Percentiles rank a stretch among this genome's conserved stretches.
Conservation (phyloP, 2,329 filamentous ascomycete species). For the Neopestalotiopsis sp. region DNA sequence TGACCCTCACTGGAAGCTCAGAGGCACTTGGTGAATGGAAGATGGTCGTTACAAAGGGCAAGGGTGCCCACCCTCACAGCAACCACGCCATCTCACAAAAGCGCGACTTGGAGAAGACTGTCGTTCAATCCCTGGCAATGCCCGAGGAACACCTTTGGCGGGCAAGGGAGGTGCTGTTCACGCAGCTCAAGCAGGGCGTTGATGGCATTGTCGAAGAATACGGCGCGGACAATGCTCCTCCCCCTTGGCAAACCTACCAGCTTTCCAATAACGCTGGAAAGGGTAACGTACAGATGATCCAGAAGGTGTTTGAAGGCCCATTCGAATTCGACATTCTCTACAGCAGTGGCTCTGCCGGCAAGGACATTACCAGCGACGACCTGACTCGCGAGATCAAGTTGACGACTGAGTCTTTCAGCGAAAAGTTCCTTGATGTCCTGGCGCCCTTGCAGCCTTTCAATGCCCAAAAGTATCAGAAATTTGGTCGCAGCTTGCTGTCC, state of each 20-base stretch:
- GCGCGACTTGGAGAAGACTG: slow-evolving; percentile 76
- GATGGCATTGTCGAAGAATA: slow-evolving; percentile 54
- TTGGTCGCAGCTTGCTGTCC: slow-evolving; percentile 90
- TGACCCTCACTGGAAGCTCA: slow-evolving; percentile 74
- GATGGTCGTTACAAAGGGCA: slow-evolving; percentile 75
- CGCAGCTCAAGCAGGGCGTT: slow-evolving; percentile 56
- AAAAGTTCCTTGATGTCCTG: slow-evolving; percentile 76
- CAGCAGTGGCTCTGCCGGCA: slow-evolving; percentile 73
- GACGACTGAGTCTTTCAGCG: slow-evolving; percentile 70
- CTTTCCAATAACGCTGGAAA: slow-evolving; percentile 69
- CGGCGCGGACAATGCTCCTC: slow-evolving; percentile 69
- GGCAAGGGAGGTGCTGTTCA: slow-evolving; percentile 68
- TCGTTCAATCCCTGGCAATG: slow-evolving; percentile 74
- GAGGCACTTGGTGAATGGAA: slow-evolving; percentile 79
- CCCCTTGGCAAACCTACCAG: slow-evolving; percentile 85
- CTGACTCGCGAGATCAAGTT: slow-evolving; percentile 73
- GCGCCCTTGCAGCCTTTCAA: slow-evolving; percentile 78
- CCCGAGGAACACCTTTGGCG: slow-evolving; percentile 81
- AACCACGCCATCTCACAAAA: slow-evolving; percentile 68
- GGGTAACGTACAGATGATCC: slow-evolving; percentile 86
- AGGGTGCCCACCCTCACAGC: slow-evolving; percentile 65
- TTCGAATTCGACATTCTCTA: slow-evolving; percentile 96
- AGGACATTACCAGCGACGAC: slow-evolving; percentile 61
- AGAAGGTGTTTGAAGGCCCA: slow-evolving; percentile 87
- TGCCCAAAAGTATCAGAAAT: slow-evolving; percentile 73